Conservation (phyloP, 2,329 filamentous ascomycete species). For the Aspergillus tanneri region DNA sequence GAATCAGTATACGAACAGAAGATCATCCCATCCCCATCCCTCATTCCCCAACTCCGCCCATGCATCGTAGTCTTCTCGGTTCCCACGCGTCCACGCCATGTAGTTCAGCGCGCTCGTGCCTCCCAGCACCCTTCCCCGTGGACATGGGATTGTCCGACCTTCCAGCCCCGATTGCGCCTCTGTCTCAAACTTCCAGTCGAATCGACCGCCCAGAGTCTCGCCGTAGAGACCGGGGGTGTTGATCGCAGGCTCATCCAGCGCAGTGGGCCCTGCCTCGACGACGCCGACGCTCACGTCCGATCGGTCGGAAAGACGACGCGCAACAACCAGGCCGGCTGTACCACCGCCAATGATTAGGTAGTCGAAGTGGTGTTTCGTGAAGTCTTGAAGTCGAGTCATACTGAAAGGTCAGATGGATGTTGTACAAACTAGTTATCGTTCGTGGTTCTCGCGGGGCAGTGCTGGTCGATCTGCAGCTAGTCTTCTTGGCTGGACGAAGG, state of each 20-base stretch:
- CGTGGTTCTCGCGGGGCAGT: too few relatives aligned
- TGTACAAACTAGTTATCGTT: too few relatives aligned
- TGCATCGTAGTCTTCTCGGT: constrained; percentile 30
- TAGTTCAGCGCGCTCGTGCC: constrained; percentile 36
- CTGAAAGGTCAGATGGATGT: neutral
- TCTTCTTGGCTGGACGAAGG: too few relatives aligned
- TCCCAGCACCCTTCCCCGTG: constrained; percentile 32
- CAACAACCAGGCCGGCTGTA: constrained; percentile 52
- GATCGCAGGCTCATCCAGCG: constrained; percentile 27
- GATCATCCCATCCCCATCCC: constrained; percentile 29
- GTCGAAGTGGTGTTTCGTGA: neutral
- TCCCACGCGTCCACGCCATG: constrained; percentile 28
- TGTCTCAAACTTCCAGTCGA: constrained; percentile 25
- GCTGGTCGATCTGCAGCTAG: too few relatives aligned
- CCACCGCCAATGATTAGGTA: constrained; percentile 52
- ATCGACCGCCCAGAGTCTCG: neutral
- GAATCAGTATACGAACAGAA: constrained; percentile 16
- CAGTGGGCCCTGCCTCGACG: constrained; percentile 45
- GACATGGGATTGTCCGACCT: constrained; percentile 14
- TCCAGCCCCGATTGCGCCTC: constrained; percentile 25
- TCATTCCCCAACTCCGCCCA: constrained; percentile 34
- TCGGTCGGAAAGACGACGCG: constrained; percentile 38
- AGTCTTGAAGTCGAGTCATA: neutral
- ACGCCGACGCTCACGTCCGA: constrained; percentile 45
- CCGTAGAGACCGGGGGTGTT: constrained; percentile 23